Conservation (phyloP, 148 eudicot species). For the Heliosperma pusillum region DNA sequence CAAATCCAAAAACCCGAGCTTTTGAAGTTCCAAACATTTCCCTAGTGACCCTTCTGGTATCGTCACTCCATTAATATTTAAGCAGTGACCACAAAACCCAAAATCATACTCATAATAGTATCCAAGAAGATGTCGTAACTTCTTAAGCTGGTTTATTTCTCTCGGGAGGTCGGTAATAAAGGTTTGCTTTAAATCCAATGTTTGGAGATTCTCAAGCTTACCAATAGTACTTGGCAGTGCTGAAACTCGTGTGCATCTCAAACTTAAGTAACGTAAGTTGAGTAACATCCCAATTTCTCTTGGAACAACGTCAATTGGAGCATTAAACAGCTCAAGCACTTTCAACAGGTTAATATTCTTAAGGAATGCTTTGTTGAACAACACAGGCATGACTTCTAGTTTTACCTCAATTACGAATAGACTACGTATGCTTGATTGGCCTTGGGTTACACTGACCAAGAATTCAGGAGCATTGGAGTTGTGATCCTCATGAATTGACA, state of each 20-base stretch:
- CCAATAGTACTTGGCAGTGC: slow-evolving; percentile 22
- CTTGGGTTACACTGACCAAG: neutral
- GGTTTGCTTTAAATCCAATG: slow-evolving; percentile 32
- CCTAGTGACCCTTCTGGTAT: slow-evolving; percentile 14
- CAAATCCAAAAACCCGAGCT: slow-evolving; percentile 19
- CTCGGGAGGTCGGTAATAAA: slow-evolving; percentile 19
- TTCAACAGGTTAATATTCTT: slow-evolving; percentile 17
- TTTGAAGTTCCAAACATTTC: slow-evolving; percentile 15
- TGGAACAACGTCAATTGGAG: slow-evolving; percentile 17
- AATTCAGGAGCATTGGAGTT: neutral
- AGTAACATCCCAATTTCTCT: slow-evolving; percentile 17
- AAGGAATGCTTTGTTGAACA: slow-evolving; percentile 2
- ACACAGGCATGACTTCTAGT: neutral
- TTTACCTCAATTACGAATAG: slow-evolving; percentile 1
- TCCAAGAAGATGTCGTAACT: slow-evolving; percentile 23
- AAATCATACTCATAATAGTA: neutral
- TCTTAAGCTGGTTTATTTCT: slow-evolving; percentile 16
- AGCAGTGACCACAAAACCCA: neutral
- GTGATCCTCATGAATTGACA: slow-evolving; percentile 20
- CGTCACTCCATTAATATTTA: neutral
- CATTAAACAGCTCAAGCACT: slow-evolving; percentile 26
- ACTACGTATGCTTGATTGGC: slow-evolving; percentile 19
- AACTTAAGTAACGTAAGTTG: slow-evolving; percentile 25
- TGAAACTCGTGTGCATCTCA: slow-evolving; percentile 24
- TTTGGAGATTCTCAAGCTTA: slow-evolving; percentile 25